Percentiles rank a stretch among this genome's conserved stretches.
Evolutionary conservation across 2,329 filamentous ascomycete species (phyloP).

Genomic region (Stromatinia cepivora): DNA sequence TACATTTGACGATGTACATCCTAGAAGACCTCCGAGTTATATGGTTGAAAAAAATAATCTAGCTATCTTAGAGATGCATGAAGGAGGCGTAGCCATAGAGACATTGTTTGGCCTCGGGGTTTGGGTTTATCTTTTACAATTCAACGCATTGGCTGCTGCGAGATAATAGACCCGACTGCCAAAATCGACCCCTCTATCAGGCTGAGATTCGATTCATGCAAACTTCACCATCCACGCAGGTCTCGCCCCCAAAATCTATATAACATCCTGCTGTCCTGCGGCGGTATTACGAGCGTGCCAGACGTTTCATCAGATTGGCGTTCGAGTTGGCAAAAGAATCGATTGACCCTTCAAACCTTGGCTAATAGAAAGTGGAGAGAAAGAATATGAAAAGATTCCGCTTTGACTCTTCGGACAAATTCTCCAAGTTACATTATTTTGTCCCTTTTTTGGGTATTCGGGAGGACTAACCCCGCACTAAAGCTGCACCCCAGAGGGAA

Average conservation of each 20-base stretch:
- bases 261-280: not conserved
- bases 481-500: conserved; percentile 11
- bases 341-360: conserved; percentile 10
- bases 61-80: not conserved
- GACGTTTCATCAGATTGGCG: not conserved
- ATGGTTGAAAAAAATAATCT: not conserved
- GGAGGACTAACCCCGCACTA: not conserved
- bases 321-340: not conserved
- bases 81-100: not conserved
- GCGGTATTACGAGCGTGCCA: not conserved
- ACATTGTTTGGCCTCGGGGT: not conserved
- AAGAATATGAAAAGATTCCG: not conserved
- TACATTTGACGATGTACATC: not conserved
- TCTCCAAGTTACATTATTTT: not conserved
- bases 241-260: not conserved
- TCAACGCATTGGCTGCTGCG: not conserved
- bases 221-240: not conserved
- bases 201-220: not conserved
- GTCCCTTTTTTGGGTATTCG: not conserved
- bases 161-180: conserved; percentile 7
- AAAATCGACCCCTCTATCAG: not conserved
- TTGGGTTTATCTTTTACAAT: too few relatives aligned
- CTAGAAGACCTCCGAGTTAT: not conserved
- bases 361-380: conserved; percentile 3
- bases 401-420: conserved; percentile 14